Evolutionary conservation across 768 basidiomycete genomes (phyloP), one percentile per base, ranked within the genome.

Genomic region (Hypholoma fasciculare): DNA sequence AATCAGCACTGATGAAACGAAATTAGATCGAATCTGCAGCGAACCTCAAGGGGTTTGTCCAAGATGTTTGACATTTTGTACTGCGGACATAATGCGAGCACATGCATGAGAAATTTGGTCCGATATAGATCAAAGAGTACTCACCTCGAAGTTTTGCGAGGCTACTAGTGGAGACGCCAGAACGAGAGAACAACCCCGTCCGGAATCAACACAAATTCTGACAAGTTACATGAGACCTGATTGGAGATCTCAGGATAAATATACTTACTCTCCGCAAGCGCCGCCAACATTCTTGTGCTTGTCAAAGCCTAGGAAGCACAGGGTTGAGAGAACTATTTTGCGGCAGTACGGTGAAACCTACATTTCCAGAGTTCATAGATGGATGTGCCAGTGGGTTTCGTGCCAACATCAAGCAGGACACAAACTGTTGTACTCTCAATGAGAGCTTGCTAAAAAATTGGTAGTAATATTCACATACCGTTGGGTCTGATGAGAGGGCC

Each of bases 281-380:
- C 96, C 96, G 48, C 94, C 95, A 49, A 98, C 95, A 60, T 86
- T 85, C 20, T 83, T 76, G 58, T 94, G 89, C 65, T 86, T 87
- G 75, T 94, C 92, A 64, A 94, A 94, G 67, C 79, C 78, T 80
- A 80, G 26, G 17, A 16, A 37, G 16, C 30, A 34, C 9, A 9
- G 30, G 23, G 39, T 27, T 63, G 38, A 63, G 38, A 52, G 39
- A 19, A 20, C 23, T 23, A n/a, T 14, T 38, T 30, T 23, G 16
- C 16, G 19, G 20, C 6, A 52, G 39, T 13, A 36, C 30, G 4
- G 55, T 12, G 27, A 43, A 11, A 52, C 74, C 23, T 54, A 78
- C 91, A 92, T 82, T 97, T 97, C 95, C 95, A 98, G 30, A 98
- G 86, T 62, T 97, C 92, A 69, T 98, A 98, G 61, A 98, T 94